These are phyloP conservation scores for Penicillium parvum DNA, from an alignment of 495 filamentous ascomycete species.

Conservation along the genomic window DNA sequence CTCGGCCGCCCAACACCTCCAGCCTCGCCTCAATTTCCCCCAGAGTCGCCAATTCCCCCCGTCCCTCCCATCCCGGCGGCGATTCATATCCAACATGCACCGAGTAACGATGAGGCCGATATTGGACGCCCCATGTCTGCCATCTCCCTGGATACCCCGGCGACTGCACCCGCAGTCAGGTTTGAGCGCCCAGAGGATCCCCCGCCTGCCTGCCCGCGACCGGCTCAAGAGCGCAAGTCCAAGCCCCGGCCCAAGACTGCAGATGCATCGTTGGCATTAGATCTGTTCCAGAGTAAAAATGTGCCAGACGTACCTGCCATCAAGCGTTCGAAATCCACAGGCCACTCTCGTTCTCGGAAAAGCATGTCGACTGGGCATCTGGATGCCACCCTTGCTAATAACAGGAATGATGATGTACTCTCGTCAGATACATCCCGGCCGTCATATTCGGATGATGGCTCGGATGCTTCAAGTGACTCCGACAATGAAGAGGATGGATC, in stretches of 20 bases:
- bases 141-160: constrained; percentile 66
- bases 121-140: constrained; percentile 68
- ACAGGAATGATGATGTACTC: constrained; percentile 20
- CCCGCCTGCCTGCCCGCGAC: constrained; percentile 60
- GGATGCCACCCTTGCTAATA: constrained; percentile 21
- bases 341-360: constrained; percentile 34
- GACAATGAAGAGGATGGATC: constrained; percentile 15
- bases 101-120: constrained; percentile 57
- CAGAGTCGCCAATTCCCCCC: constrained; percentile 18
- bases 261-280: constrained; percentile 44
- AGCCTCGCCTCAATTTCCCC: constrained; percentile 34
- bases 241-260: constrained; percentile 48
- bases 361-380: constrained; percentile 31
- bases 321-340: constrained; percentile 38
- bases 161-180: constrained; percentile 55
- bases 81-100: constrained; percentile 33
- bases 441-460: constrained; percentile 34
- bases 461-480: constrained; percentile 28
- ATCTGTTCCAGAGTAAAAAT: constrained; percentile 17
- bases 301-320: constrained; percentile 12
- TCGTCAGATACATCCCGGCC: constrained; percentile 25
- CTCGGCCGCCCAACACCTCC: constrained; percentile 31
- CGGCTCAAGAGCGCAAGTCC: constrained; percentile 46
- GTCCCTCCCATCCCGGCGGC: constrained; percentile 20
- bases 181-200: constrained; percentile 38